Conservation (phyloP, 176 grass and related monocot species). For the Triticum turgidum region DNA sequence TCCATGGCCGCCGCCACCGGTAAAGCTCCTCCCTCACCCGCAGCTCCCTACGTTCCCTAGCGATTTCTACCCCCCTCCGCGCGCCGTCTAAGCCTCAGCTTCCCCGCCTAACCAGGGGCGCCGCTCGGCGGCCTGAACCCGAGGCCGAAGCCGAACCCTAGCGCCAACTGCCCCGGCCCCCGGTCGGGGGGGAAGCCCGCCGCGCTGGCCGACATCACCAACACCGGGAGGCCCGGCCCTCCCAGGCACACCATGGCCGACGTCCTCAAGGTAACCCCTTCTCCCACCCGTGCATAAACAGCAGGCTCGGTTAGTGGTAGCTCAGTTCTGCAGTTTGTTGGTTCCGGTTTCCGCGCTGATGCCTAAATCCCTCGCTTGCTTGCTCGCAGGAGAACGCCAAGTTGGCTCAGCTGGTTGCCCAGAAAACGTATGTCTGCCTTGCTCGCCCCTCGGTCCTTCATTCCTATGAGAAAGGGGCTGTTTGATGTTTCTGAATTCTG, state of each 20-base stretch:
- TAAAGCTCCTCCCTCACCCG: not conserved
- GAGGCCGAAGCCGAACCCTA: constrained; percentile 16
- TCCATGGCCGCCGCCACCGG: constrained; percentile 39
- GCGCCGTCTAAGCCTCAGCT: not conserved
- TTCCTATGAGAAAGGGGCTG: not conserved
- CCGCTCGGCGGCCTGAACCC: constrained; percentile 6
- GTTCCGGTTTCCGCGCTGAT: not conserved
- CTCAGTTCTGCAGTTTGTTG: not conserved
- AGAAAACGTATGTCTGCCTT: constrained; percentile 44
- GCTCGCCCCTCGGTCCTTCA: not conserved
- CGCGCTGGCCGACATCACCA: constrained; percentile 53
- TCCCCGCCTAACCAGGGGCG: constrained; percentile 5
- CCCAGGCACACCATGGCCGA: constrained; percentile 31
- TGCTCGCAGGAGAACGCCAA: constrained; percentile 51
- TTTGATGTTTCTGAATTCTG: constrained; percentile 10
- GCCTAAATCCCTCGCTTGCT: not conserved
- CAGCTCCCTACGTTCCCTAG: not conserved
- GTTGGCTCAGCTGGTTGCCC: constrained; percentile 33
- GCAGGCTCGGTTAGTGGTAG: not conserved
- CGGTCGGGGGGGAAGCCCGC: constrained; percentile 17
- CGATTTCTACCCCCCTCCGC: not conserved
- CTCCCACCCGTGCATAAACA: not conserved
- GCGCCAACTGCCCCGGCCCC: not conserved
- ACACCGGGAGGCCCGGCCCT: constrained; percentile 36
- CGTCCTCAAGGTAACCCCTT: constrained; percentile 35